phyloP scores from a whole-genome alignment of 495 filamentous ascomycete species.

The Aspergillus ostianus region DNA sequence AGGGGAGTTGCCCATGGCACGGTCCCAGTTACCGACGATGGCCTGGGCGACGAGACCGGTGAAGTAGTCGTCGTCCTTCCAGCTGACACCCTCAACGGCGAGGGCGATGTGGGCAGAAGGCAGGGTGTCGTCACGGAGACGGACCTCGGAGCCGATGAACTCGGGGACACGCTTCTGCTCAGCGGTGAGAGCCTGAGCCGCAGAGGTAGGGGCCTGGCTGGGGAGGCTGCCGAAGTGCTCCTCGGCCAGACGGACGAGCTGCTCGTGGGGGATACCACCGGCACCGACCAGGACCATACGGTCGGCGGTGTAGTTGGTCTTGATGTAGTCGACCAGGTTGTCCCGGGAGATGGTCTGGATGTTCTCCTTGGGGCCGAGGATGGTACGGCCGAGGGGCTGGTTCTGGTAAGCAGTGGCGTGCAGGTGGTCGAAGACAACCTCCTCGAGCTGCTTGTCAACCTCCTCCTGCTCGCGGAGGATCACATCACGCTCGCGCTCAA shows the following conservation, averaged over 20 bases:
- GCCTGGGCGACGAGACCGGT: slow-evolving; percentile 96
- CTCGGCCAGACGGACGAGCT: slow-evolving; percentile 94
- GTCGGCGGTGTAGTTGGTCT: slow-evolving; percentile 98
- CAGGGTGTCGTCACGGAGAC: slow-evolving; percentile 93
- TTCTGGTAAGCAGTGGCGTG: slow-evolving; percentile 96
- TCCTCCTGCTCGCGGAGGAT: slow-evolving; percentile 99
- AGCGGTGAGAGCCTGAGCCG: slow-evolving; percentile 59
- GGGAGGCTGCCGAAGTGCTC: slow-evolving; percentile 86
- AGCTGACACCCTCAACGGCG: slow-evolving; percentile 98
- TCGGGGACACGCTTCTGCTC: slow-evolving; percentile 84
- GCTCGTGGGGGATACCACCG: slow-evolving; percentile 87
- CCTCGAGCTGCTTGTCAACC: slow-evolving; percentile 98
- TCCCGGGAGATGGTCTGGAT: slow-evolving; percentile 90
- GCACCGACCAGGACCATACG: slow-evolving; percentile 98
- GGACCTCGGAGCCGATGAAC: slow-evolving; percentile 93
- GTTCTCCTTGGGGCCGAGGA: slow-evolving; percentile 96
- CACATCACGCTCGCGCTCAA: slow-evolving; percentile 96
- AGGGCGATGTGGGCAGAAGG: slow-evolving; percentile 96
- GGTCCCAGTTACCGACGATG: slow-evolving; percentile 99
- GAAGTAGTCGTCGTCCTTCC: slow-evolving; percentile 99
- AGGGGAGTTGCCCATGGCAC: slow-evolving; percentile 93
- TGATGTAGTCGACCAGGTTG: slow-evolving; percentile 93
- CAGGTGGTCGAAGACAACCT: slow-evolving; percentile 99
- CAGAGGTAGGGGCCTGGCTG: slow-evolving; percentile 65
- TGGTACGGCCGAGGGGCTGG: slow-evolving; percentile 95